Base-by-base conservation (phyloP, 139 green algal species). In the Zygnema circumcarinatum region DNA sequence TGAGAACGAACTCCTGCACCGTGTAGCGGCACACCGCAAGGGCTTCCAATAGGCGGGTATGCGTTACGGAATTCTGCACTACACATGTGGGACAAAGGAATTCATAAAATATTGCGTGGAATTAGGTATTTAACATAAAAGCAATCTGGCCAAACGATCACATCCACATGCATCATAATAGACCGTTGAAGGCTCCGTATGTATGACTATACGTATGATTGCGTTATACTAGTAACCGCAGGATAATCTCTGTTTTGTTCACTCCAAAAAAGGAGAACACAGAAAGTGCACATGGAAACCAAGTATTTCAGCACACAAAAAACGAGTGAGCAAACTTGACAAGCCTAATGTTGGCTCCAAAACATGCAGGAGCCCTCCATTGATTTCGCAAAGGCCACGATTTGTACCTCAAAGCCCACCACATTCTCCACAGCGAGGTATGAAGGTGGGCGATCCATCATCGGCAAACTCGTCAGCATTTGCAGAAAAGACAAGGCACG, bases 401-500 rank as follows among this genome's bases (percentile, higher is more conserved):
- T n/a, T n/a, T n/a, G 35, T 1, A 79, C 36, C 86, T 96, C 94
- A 81, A 97, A 97, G 2, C 95, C 95, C 0, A 96, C 91, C 42
- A 97, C 95, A 87, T 97, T 97, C 85, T 97, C 95, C 35, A 97
- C 52, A 16, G 96, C 88, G 32, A 97, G 52, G 73, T 85, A 92
- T 0, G 53, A 42, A 2, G 94, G 95, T 21, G 87, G 91, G 31
- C 67, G 54, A 36, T 82, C 54, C 80, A 91, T 41, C 33, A 54
- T 31, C 11, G 56, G 67, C 41, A 92, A 38, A 7, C 76, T 38
- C n/a, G 85, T 42, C 1, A 97, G 75, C 38, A 97, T 76, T 7
- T 56, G 36, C 67, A 94, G 47, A 78, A 96, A 96, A 72, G 87
- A 93, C 53, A 36, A 67, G 31, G 93, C 92, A 21, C 95, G 87